Evolutionary conservation across 2,329 filamentous ascomycete genomes (phyloP).

Genomic region (Pleurostoma richardsiae): DNA sequence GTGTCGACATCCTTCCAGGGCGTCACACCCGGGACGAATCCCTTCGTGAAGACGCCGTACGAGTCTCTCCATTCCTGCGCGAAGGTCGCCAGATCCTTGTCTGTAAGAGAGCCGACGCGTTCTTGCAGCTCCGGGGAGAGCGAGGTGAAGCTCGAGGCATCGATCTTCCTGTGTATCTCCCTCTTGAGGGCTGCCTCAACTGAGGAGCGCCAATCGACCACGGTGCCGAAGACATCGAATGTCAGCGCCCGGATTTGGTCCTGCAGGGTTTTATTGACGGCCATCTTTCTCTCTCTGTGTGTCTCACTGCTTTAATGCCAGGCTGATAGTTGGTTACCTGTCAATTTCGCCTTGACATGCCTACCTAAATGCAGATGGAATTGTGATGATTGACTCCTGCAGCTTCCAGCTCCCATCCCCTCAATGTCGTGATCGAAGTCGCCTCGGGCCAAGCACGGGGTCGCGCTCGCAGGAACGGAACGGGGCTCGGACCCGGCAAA

Average conservation of each 20-base stretch:
- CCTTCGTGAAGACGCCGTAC: constrained; percentile 56
- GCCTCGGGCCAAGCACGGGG: too few relatives aligned
- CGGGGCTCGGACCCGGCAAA: too few relatives aligned
- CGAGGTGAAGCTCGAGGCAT: constrained; percentile 36
- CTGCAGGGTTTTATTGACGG: neutral
- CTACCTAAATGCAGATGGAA: too few relatives aligned
- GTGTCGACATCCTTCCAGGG: constrained; percentile 67
- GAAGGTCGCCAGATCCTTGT: constrained; percentile 57
- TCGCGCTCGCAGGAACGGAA: too few relatives aligned
- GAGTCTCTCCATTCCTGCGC: constrained; percentile 65
- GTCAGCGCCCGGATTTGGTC: constrained; percentile 50
- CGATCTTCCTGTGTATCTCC: constrained; percentile 40
- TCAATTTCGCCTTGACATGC: too few relatives aligned
- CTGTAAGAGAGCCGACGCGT: constrained; percentile 44
- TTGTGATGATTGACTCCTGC: too few relatives aligned
- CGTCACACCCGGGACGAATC: constrained; percentile 40
- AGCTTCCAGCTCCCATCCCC: too few relatives aligned
- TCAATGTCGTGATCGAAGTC: too few relatives aligned
- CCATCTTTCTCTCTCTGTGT: too few relatives aligned
- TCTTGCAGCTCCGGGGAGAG: constrained; percentile 40
- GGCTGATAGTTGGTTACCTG: too few relatives aligned
- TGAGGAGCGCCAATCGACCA: constrained; percentile 71
- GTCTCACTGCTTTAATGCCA: too few relatives aligned
- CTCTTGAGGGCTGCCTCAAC: constrained; percentile 55
- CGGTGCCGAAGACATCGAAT: constrained; percentile 77